Percentiles rank a stretch among this genome's conserved stretches.
Evolutionary conservation across 75 land plant genomes (phyloP).

Genomic region (Cupressus sempervirens): DNA sequence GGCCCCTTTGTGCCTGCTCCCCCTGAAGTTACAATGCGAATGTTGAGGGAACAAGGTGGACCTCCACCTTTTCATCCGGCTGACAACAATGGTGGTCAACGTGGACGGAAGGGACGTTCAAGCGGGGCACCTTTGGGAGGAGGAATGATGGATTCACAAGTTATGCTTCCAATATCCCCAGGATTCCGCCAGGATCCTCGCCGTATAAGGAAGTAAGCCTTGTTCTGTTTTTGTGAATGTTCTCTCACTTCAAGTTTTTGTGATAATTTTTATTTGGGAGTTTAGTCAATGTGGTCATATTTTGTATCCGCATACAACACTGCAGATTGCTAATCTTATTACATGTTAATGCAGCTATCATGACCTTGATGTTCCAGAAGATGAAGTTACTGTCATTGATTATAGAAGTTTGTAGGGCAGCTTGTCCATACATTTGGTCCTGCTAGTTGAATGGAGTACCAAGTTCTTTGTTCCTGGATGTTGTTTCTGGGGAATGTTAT

Average conservation of each 20-base stretch:
- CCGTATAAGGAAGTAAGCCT: conserved; percentile 69
- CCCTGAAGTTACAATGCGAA: conserved; percentile 95
- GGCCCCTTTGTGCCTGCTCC: conserved; percentile 99
- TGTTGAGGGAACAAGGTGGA: conserved; percentile 90
- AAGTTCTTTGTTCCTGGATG: neutral
- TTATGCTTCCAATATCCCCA: conserved; percentile 61
- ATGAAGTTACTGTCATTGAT: conserved; percentile 97
- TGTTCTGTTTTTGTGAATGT: neutral
- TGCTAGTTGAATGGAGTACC: neutral
- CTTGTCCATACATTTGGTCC: neutral
- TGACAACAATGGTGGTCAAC: conserved; percentile 69
- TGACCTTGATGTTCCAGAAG: conserved; percentile 98
- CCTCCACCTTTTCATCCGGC: conserved; percentile 56
- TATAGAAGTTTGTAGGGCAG: conserved; percentile 74
- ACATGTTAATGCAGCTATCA: conserved; percentile 60
- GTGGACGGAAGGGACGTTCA: conserved; percentile 59
- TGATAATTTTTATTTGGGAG: neutral
- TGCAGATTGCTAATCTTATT: conserved; percentile 7
- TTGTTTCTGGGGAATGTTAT: neutral
- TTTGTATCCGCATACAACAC: neutral
- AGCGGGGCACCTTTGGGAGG: conserved; percentile 51
- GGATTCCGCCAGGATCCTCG: conserved; percentile 83
- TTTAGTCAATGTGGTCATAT: neutral
- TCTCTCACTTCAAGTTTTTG: neutral
- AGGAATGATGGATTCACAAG: conserved; percentile 47